Base-by-base conservation (phyloP, 2,329 filamentous ascomycete species). In the Colletotrichum falcatum region DNA sequence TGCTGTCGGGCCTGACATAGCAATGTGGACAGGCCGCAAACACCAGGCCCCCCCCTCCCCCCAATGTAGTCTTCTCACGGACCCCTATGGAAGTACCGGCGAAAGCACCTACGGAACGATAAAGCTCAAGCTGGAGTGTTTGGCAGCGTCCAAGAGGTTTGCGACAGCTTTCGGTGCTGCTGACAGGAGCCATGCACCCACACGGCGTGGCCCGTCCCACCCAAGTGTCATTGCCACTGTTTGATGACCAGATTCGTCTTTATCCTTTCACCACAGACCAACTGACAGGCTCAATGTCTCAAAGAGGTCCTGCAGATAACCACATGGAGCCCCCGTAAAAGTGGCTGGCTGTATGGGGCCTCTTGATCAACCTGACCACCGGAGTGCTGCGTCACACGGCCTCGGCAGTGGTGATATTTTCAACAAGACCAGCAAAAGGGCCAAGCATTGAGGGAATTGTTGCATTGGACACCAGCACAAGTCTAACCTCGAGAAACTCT, bases 261-360 rank as follows among this genome's bases (percentile, higher is more conserved):
- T 8, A 35, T 42, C 20, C 28, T 61, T 9, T 20, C 12, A 61
- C 23, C 11, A 42, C 23, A 66, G 33, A 33, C 49, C 28, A 37
- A 55, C 53, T 16, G 18, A 33, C 18, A 55, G 33, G 16, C 14
- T 18, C 44, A 2, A 61, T 66, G 62, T 66, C 55, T 61, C 37
- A 69, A 55, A 65, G 63, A 48, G 63, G 51, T 61, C 63, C 63
- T 70, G 66, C 66, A 70, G 54, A 28, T 66, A 37, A 42, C 56
- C 61, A 44, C 23, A 42, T 56, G 23, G 23, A 42, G 53, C 46
- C 33, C 28, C 14, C 26, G 49, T 28, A 37, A 12, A 16, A 44
- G 37, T 33, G n/a, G n/a, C 16, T 23, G n/a, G n/a, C n/a, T 48
- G 35, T 6, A 35, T 55, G 23, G 2, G 16, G 30, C n/a, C 23